Evolutionary conservation across 768 basidiomycete species (phyloP), one percentile per base, ranked within the genome.

Genomic region (Serpula lacrymans): DNA sequence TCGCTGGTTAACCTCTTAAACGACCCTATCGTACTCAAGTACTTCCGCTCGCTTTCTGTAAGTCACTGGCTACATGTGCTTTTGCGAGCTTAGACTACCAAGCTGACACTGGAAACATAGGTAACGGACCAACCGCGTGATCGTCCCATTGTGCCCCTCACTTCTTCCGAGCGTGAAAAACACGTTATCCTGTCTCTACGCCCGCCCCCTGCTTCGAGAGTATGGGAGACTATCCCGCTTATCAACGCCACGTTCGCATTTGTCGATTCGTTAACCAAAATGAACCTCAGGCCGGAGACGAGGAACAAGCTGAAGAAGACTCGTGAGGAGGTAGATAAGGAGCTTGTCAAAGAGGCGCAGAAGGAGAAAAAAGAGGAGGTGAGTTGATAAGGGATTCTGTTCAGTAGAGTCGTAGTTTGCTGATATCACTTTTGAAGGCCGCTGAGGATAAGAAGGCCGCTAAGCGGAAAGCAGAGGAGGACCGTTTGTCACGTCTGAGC

Each of bases 21-120:
- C 37, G 72, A 86, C 49, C 77, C 86, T 21, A 74, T 74, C 36
- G 70, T 82, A 34, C 71, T 77, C 34, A 75, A 80, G 27, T 83
- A 88, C 68, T 89, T 96, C 73, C 85, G 87, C 50, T 91, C 86
- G 26, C 75, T 95, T 49, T 81, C 90, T 34, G 86, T 90, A 46
- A 49, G 80, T 72, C 16, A 30, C 14, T 26, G 14, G 14, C 30
- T 20, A 21, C 31, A 18, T 33, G 22, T 41, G 42, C 34, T 36
- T 35, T n/a, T 42, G 33, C 28, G 44, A 30, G 29, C 21, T 9
- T 25, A 21, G 30, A 37, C 29, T 34, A 40, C 47, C 34, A 33
- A 29, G 39, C 36, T 39, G 22, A 13, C 39, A 28, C 42, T 32
- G 24, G 34, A 22, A n/a, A n/a, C 29, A 6, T 48, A 82, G 79